A percentile compares a stretch with the other conserved stretches of the same genome.
Conservation (phyloP, 2,329 filamentous ascomycete species). For the Aspergillus arachidicola region DNA sequence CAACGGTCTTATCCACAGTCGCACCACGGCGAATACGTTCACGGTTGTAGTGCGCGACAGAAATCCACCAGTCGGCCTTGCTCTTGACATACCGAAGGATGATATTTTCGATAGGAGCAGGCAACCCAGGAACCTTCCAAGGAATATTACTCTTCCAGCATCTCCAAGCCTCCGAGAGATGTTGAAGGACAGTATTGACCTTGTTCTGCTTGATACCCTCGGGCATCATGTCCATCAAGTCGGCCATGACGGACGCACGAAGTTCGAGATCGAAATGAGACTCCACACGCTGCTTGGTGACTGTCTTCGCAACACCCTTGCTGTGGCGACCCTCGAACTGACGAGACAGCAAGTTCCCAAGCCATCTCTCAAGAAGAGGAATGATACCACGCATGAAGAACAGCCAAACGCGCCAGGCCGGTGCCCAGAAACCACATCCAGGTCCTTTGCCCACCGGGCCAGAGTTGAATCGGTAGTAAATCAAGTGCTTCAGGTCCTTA, state of each 20-base stretch:
- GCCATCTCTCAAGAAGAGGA: slow-evolving; percentile 92
- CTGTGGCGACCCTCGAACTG: slow-evolving; percentile 98
- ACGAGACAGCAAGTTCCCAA: slow-evolving; percentile 92
- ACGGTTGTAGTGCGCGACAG: slow-evolving; percentile 97
- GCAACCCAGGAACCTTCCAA: slow-evolving; percentile 96
- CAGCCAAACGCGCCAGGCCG: slow-evolving; percentile 97
- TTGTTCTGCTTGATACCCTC: slow-evolving; percentile 99
- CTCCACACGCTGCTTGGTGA: slow-evolving; percentile 98
- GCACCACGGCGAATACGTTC: slow-evolving; percentile 95
- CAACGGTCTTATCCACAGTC: slow-evolving; percentile 98
- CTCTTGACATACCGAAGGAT: slow-evolving; percentile 98
- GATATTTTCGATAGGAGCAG: slow-evolving; percentile 97
- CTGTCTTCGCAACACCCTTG: slow-evolving; percentile 98
- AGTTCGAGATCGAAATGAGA: slow-evolving; percentile 98
- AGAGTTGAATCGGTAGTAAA: slow-evolving; percentile 98
- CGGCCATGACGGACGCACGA: slow-evolving; percentile 96
- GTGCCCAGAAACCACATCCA: slow-evolving; percentile 98
- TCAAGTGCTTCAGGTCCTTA: slow-evolving; percentile 98
- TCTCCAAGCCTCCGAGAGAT: slow-evolving; percentile 96
- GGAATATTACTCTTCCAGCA: slow-evolving; percentile 99
- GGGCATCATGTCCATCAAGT: slow-evolving; percentile 99
- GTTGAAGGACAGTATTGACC: slow-evolving; percentile 95
- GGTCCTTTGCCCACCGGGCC: slow-evolving; percentile 96
- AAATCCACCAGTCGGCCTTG: slow-evolving; percentile 99
- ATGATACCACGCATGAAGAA: slow-evolving; percentile 99